These are phyloP conservation scores for Globisporangium parvum DNA, from an alignment of 352 stramenopile genomes.

Conservation along the genomic window DNA sequence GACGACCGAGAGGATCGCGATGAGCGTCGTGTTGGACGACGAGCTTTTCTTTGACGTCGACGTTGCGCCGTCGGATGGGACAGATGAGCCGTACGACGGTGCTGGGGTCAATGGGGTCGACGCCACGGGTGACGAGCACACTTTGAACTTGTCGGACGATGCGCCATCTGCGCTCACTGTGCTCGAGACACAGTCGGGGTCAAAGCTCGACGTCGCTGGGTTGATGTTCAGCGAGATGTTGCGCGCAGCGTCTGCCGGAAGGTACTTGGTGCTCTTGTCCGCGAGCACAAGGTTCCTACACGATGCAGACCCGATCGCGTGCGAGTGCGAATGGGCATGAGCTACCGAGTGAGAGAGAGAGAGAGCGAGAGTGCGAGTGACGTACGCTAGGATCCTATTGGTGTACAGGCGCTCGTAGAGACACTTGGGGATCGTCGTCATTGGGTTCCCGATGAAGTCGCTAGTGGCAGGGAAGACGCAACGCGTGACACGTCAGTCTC, in stretches of 20 bases:
- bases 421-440: slow-evolving; percentile 19
- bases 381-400: slow-evolving; percentile 16
- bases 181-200: no score
- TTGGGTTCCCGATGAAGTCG: slow-evolving; percentile 13
- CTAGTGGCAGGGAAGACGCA: slow-evolving; percentile 4
- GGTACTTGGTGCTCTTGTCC: no score
- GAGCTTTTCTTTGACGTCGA: neutral
- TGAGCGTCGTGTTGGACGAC: slow-evolving; percentile 26
- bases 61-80: neutral
- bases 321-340: no score
- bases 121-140: no score
- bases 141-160: no score
- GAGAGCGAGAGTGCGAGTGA: neutral
- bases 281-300: neutral
- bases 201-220: no score
- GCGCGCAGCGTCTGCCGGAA: no score
- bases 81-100: no score
- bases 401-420: slow-evolving; percentile 26
- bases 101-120: no score
- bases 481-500: neutral
- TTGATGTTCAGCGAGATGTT: no score
- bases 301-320: neutral
- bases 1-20: slow-evolving; percentile 35
- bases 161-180: no score
- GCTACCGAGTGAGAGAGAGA: neutral